These are phyloP conservation scores for Trichoderma polysporum DNA, from an alignment of 2,329 filamentous ascomycete genomes.

Conservation along the genomic window DNA sequence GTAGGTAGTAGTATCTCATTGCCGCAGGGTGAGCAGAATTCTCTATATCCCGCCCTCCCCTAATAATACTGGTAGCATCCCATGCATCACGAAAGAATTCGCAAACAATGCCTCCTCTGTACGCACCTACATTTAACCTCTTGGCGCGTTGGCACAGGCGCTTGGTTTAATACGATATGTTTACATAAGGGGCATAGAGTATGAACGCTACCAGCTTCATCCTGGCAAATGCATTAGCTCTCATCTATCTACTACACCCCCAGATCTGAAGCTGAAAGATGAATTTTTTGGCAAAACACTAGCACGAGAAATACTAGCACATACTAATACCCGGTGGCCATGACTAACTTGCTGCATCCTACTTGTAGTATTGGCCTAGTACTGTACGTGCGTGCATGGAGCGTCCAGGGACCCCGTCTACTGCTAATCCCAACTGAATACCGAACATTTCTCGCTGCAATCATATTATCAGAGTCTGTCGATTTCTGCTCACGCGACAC, in stretches of 20 bases:
- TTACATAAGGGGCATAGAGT: not conserved
- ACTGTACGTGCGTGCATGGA: not conserved
- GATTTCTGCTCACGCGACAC: conserved; percentile 9
- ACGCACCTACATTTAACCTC: not conserved
- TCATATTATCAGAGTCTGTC: not conserved
- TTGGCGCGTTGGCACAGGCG: not conserved
- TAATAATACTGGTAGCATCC: not conserved
- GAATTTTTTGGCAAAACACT: not conserved
- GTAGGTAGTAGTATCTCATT: not conserved
- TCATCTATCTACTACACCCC: not conserved
- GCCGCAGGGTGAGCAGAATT: not conserved
- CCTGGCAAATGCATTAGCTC: not conserved
- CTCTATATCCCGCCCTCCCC: not conserved
- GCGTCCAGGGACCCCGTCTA: not conserved
- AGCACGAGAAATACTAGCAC: not conserved
- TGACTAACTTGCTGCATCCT: not conserved
- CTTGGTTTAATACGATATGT: not conserved
- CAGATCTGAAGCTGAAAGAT: not conserved
- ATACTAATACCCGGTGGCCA: not conserved
- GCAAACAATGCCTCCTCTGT: not conserved
- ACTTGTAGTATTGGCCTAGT: not conserved
- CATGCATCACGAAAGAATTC: not conserved
- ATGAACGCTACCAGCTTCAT: not conserved
- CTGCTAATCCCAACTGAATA: conserved; percentile 12
- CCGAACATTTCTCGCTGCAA: not conserved